Percentiles rank a stretch among this genome's conserved stretches.
Conservation (phyloP, 2,329 filamentous ascomycete species). For the Cladosporium halotolerans region DNA sequence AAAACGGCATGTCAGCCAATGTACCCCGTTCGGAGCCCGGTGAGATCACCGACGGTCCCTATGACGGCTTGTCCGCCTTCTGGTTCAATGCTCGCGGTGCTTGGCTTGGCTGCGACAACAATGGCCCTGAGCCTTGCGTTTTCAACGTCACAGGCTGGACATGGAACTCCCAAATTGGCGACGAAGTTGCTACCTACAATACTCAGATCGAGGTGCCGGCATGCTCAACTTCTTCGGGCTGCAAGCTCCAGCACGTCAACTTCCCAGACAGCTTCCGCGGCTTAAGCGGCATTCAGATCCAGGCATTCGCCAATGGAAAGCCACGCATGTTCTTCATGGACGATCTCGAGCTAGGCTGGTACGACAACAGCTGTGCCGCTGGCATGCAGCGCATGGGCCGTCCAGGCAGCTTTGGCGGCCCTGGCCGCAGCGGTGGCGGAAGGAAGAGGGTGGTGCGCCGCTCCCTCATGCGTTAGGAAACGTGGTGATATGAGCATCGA, state of each 20-base stretch:
- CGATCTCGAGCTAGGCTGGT: conserved; percentile 44
- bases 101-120: conserved; percentile 44
- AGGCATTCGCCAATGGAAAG: conserved; percentile 35
- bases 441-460: conserved; percentile 4
- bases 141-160: conserved; percentile 43
- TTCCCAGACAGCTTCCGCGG: conserved; percentile 38
- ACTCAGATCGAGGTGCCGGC: conserved; percentile 36
- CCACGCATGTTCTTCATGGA: conserved; percentile 43
- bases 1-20: conserved; percentile 17
- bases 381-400: conserved; percentile 30
- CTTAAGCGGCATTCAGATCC: conserved; percentile 44
- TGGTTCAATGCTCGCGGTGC: conserved; percentile 46
- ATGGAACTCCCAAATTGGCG: conserved; percentile 30
- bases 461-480: conserved; percentile 11
- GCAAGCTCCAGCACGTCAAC: conserved; percentile 37
- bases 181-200: conserved; percentile 33
- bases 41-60: conserved; percentile 43
- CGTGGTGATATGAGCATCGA: background rate
- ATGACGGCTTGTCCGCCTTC: conserved; percentile 38
- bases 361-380: conserved; percentile 44
- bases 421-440: background rate
- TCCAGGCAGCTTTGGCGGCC: background rate
- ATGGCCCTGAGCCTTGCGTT: conserved; percentile 33
- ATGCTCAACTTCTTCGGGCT: conserved; percentile 35
- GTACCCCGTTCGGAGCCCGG: conserved; percentile 31